Evolutionary conservation across 2,329 filamentous ascomycete species (phyloP), one percentile per base, ranked within the genome.

Genomic region (Claviceps spartinae): DNA sequence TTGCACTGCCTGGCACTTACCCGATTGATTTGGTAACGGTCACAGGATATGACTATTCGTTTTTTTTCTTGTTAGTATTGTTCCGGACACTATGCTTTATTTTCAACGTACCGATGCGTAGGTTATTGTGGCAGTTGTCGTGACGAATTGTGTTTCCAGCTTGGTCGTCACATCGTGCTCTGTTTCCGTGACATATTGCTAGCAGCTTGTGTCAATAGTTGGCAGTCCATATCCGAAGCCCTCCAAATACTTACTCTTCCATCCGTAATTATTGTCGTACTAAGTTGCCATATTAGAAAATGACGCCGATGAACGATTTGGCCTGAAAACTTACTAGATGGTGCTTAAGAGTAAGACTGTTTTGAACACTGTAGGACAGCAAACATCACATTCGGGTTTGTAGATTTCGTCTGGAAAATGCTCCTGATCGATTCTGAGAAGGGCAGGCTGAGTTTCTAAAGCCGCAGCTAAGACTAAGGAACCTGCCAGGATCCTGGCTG

Each of bases 1-100:
- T 26, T 41, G 16, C 36, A 14, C 22, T 9, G 38, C 26, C 18
- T 38, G 38, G 36, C 3, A 54, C 57, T 50, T 47, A 59, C 57
- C 51, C 56, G 37, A 48, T 37, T 18, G 48, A 34, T 18, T 48
- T 49, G 9, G 59, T 61, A 1, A 59, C 47, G 8, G 59, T 60
- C n/a, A 61, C 50, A 4, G 58, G 57, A 36, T 56, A 59, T 4
- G 60, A 60, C 59, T 61, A 13, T 6, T 22, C n/a, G 8, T n/a
- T 26, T n/a, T 36, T 57, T 40, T 53, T 50, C 24, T 51, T n/a
- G n/a, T 45, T 51, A 30, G 22, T 45, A 30, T 13, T 26, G 3
- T 26, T 36, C 9, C 8, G 7, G 18, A 9, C 8, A 9, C 13
- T 18, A 26, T 14, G 11, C 47, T 8, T 26, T 24, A 13, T 43